Conservation (phyloP, 768 basidiomycete species). For the Rhodotorula kratochvilovae region DNA sequence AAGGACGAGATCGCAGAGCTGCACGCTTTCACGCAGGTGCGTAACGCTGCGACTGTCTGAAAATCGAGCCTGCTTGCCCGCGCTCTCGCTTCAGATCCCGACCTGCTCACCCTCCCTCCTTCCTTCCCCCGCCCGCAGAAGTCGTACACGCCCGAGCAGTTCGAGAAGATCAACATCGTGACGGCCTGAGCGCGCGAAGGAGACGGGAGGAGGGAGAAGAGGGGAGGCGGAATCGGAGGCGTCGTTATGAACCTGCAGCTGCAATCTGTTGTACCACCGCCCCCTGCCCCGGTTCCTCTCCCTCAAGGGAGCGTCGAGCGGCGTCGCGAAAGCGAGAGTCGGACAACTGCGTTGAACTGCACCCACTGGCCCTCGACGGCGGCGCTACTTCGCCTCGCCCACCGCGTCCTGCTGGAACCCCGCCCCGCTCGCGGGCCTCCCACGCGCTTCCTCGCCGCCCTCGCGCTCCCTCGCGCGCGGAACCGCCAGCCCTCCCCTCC, state of each 20-base stretch:
- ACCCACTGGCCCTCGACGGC: no score
- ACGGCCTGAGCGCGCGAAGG: neutral
- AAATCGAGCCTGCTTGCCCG: neutral
- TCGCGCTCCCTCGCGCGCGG: neutral
- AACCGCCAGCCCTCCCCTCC: neutral
- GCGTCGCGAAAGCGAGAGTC: no score
- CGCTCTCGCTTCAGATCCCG: neutral
- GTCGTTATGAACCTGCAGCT: no score
- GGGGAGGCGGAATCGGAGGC: neutral
- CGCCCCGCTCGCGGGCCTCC: neutral
- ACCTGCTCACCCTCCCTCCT: no score
- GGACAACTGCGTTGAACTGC: no score
- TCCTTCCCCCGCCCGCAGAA: constrained; percentile 20
- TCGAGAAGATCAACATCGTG: constrained; percentile 32
- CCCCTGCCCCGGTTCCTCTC: no score
- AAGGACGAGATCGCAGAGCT: constrained; percentile 43
- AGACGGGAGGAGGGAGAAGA: neutral
- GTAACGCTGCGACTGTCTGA: neutral
- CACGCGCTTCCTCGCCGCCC: neutral
- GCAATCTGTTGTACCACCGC: neutral
- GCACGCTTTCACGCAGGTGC: constrained; percentile 43
- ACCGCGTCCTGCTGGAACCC: neutral
- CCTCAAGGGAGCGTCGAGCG: no score
- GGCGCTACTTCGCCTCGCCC: neutral
- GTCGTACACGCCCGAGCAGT: constrained; percentile 42